Percentiles rank a stretch among this genome's conserved stretches.
Conservation (phyloP, 768 basidiomycete species). For the Chalciporus chontae region DNA sequence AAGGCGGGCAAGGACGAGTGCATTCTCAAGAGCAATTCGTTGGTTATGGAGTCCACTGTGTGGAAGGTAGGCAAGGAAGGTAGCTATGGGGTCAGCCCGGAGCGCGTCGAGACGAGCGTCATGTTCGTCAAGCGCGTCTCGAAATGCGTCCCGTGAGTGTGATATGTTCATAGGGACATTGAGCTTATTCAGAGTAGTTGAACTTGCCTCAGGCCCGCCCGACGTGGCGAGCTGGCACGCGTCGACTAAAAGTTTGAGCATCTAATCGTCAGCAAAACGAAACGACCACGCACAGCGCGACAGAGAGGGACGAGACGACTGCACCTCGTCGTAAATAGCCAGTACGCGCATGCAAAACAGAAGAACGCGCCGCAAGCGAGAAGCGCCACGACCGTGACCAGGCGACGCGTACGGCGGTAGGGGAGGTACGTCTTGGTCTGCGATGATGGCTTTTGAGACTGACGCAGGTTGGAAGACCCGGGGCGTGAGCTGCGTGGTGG, state of each 20-base stretch:
- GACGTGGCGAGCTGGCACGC: slow-evolving; percentile 13
- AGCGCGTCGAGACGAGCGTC: slow-evolving; percentile 6
- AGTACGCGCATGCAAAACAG: slow-evolving; percentile 60
- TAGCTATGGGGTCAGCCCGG: slow-evolving; percentile 28
- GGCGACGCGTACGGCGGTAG: slow-evolving; percentile 29
- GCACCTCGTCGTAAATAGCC: slow-evolving; percentile 64
- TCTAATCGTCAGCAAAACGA: slow-evolving; percentile 30
- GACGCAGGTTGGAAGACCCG: slow-evolving; percentile 17
- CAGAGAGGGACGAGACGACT: slow-evolving; percentile 21
- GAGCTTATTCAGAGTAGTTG: background rate
- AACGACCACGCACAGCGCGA: slow-evolving; percentile 12
- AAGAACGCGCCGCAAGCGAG: slow-evolving; percentile 46
- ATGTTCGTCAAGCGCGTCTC: slow-evolving; percentile 32
- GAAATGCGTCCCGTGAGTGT: slow-evolving; percentile 9
- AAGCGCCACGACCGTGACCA: slow-evolving; percentile 44
- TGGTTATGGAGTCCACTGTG: slow-evolving; percentile 87
- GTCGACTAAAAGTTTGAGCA: slow-evolving; percentile 12
- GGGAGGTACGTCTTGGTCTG: slow-evolving; percentile 8
- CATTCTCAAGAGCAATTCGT: slow-evolving; percentile 84
- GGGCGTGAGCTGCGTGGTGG: slow-evolving; percentile 33
- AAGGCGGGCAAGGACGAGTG: slow-evolving; percentile 62
- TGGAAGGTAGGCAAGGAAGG: slow-evolving; percentile 71
- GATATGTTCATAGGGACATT: background rate
- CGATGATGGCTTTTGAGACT: slow-evolving; percentile 9
- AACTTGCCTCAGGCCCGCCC: background rate